A percentile compares a stretch with the other conserved stretches of the same genome.
Evolutionary conservation across 768 basidiomycete species (phyloP).

Genomic region (Suillus subalutaceus): DNA sequence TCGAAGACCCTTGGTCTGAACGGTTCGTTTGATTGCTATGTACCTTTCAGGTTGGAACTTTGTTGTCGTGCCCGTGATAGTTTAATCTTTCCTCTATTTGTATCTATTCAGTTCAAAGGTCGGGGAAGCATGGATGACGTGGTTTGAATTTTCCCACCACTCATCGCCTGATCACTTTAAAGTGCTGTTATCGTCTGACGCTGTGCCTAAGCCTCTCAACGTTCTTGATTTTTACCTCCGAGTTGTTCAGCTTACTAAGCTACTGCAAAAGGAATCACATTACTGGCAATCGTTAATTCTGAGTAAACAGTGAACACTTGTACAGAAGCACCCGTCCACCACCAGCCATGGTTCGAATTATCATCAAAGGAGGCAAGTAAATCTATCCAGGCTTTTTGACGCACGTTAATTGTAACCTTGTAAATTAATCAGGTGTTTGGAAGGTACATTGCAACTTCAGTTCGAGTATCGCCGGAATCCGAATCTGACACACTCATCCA

Average conservation of each 20-base stretch:
- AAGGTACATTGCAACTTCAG: slow-evolving; percentile 51
- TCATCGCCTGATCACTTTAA: background rate
- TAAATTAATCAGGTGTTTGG: slow-evolving; percentile 62
- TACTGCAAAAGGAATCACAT: background rate
- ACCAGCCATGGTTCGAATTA: slow-evolving; percentile 75
- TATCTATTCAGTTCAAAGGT: background rate
- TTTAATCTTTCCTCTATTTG: background rate
- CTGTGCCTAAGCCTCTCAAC: no score
- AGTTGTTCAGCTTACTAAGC: slow-evolving; percentile 2
- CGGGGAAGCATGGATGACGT: background rate
- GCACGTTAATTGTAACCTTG: slow-evolving; percentile 4
- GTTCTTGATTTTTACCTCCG: no score
- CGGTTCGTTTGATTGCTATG: background rate
- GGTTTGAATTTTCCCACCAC: background rate
- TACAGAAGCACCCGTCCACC: background rate
- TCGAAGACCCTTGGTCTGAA: background rate
- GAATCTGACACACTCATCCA: slow-evolving; percentile 32
- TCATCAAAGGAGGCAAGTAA: slow-evolving; percentile 83
- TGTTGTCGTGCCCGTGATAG: background rate
- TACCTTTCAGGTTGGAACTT: background rate
- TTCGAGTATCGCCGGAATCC: background rate
- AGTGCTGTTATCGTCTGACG: background rate
- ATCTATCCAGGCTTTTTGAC: background rate
- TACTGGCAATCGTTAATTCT: background rate
- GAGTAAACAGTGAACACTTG: slow-evolving; percentile 1